Base-by-base conservation (phyloP, 176 grass and related monocot species). In the Chrysopogon serrulatus region DNA sequence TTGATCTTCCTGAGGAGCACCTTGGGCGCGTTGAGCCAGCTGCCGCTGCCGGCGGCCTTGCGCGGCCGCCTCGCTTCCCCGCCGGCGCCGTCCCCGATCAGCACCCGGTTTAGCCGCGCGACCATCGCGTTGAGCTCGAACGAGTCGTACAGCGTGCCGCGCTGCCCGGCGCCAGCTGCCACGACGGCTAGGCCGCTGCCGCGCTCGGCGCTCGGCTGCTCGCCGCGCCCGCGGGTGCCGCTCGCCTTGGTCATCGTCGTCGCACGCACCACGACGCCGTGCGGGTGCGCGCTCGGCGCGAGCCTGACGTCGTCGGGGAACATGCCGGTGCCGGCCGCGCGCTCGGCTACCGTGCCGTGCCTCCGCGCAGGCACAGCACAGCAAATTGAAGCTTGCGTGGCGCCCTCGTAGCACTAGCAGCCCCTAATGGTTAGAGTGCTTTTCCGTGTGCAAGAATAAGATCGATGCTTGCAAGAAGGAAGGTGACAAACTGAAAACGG, bases 81-180 rank as follows among this genome's bases (percentile, higher is more conserved):
- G 45, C 43, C 13, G 37, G 6, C 24, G 37, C 57, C 60, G 60
- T 41, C 73, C 37, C 34, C 76, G 17, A 75, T 71, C 77, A 94
- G 81, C 57, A 84, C 42, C 33, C 61, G 37, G 77, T 89, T 82
- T 21, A 94, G 77, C 67, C 79, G 89, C 71, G 57, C 45, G 2
- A 82, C 81, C 84, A 91, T 86, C 31, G 92, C 87, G 60, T 74
- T 91, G 84, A 87, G 86, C 86, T 91, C 89, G 65, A 89, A 91
- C 48, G 92, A 91, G 86, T 94, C 86, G 65, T 89, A 91, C 81
- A 94, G 81, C 32, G 79, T 84, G 84, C 84, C 84, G 41, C 89
- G 73, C 70, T 72, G 73, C 45, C 68, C 65, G 26, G 48, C 40
- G 59, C 5, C 65, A 35, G 14, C 73, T 28, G 10, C 56, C 11